Percentiles rank a stretch among this genome's conserved stretches.
Evolutionary conservation across 2,329 filamentous ascomycete species (phyloP).

Genomic region (Penicillium sclerotigenum): DNA sequence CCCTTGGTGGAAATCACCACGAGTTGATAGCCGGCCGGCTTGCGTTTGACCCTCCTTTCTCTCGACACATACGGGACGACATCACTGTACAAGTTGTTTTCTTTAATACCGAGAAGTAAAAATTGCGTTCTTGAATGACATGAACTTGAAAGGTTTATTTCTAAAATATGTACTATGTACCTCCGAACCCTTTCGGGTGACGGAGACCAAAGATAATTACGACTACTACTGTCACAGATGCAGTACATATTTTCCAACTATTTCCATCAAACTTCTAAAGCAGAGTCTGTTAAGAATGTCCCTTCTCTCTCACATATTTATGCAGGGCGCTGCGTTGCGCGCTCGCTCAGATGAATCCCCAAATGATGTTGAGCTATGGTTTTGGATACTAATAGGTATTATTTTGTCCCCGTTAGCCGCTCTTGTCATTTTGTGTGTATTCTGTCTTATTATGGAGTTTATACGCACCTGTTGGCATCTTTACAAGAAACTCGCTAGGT

Average conservation of each 20-base stretch:
- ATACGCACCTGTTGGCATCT: background rate
- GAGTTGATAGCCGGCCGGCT: conserved; percentile 33
- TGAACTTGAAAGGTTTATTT: background rate
- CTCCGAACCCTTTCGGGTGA: background rate
- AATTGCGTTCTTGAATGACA: background rate
- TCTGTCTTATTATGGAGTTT: background rate
- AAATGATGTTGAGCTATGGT: background rate
- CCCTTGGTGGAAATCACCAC: conserved; percentile 49
- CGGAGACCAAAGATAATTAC: background rate
- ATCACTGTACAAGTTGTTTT: conserved; percentile 52
- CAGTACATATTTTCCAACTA: background rate
- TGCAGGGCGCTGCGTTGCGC: background rate
- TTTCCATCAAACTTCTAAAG: background rate
- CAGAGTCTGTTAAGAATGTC: background rate
- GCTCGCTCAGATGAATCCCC: background rate
- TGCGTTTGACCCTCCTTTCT: conserved; percentile 25
- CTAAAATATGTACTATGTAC: background rate
- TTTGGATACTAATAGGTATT: no score
- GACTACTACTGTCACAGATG: background rate
- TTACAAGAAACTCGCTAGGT: background rate
- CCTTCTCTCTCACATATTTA: background rate
- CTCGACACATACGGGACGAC: conserved; percentile 48
- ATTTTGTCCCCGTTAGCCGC: no score
- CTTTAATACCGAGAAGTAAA: conserved; percentile 14
- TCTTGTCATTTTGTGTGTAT: no score